Evolutionary conservation across 2,329 filamentous ascomycete genomes (phyloP).

Genomic region (Ophiostoma triangulosporum): DNA sequence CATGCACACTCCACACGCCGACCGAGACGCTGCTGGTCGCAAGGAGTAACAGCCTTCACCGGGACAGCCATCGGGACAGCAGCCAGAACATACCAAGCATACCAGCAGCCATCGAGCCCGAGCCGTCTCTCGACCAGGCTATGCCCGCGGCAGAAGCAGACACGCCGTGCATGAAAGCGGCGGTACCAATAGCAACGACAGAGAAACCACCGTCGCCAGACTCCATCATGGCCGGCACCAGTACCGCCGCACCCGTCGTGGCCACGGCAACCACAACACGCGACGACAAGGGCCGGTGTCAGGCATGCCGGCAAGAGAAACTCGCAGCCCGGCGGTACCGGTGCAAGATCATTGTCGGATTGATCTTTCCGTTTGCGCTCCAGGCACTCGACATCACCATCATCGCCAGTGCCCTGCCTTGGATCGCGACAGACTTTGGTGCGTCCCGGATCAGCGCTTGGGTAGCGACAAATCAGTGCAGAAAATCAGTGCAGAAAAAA

Average conservation of each 20-base stretch:
- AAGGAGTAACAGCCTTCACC: background rate
- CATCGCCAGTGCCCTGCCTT: slow-evolving; percentile 43
- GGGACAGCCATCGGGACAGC: background rate
- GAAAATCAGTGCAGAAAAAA: too few relatives aligned
- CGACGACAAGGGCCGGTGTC: slow-evolving; percentile 1
- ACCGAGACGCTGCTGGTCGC: background rate
- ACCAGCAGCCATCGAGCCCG: background rate
- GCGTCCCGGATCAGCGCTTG: too few relatives aligned
- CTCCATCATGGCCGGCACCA: background rate
- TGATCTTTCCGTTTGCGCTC: slow-evolving; percentile 46
- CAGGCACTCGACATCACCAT: slow-evolving; percentile 53
- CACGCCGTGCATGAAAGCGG: background rate
- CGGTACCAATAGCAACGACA: background rate
- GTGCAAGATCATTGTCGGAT: slow-evolving; percentile 44
- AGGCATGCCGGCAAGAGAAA: slow-evolving; percentile 19
- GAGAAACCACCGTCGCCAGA: background rate
- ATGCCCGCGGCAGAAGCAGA: background rate
- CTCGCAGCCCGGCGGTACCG: slow-evolving; percentile 29
- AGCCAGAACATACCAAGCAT: background rate
- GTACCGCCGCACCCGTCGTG: too few relatives aligned
- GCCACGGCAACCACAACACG: background rate
- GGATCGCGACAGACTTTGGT: slow-evolving; percentile 53
- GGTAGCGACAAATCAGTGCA: too few relatives aligned
- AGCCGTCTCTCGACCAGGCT: background rate
- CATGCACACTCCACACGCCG: slow-evolving; percentile 2